Evolutionary conservation across 106 monocot genomes (phyloP), one percentile per base, ranked within the genome.

Genomic region (Platanthera guangdongensis): DNA sequence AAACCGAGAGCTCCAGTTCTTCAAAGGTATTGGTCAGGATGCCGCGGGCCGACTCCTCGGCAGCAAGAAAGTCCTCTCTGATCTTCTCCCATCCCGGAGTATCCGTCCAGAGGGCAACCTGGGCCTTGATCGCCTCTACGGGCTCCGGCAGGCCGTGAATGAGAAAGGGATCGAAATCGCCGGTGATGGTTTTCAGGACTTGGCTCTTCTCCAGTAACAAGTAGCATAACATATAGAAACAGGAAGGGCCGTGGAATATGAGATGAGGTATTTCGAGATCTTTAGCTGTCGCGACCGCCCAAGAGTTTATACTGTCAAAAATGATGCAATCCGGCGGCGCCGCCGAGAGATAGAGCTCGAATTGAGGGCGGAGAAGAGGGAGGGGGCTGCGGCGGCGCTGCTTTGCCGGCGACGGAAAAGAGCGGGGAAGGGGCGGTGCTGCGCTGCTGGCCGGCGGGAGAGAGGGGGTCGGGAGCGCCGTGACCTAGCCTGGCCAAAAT

Each of bases 81-180:
- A 53, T 3, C n/a, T 68, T n/a, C 39, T 70, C 69, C 74, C 67
- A 53, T 7, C 50, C 75, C 2, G 69, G 51, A 4, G 4, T 1
- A 28, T 19, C 28, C 4, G 14, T 9, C 47, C 4, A 10, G 2
- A 57, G 18, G 1, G 50, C 60, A 1, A 68, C 65, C 39, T 89
- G 86, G 28, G 71, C 79, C 46, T 55, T 83, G 12, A 57, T 76
- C 51, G 86, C 52, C 77, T 81, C 74, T 6, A 89, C 57, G 2
- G 32, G 62, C 1, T 88, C 74, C 4, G 88, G 78, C 82, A 94
- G 25, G 18, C 62, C 85, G 0, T 87, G 91, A 62, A 91, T 78
- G 8, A 54, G 28, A 7, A 87, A 21, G 9, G 54, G 65, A 51
- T 83, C 79, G 47, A 10, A 21, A 32, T 79, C 85, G 68, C 82